Conservation (phyloP, 768 basidiomycete species). For the Coprinellus micaceus region DNA sequence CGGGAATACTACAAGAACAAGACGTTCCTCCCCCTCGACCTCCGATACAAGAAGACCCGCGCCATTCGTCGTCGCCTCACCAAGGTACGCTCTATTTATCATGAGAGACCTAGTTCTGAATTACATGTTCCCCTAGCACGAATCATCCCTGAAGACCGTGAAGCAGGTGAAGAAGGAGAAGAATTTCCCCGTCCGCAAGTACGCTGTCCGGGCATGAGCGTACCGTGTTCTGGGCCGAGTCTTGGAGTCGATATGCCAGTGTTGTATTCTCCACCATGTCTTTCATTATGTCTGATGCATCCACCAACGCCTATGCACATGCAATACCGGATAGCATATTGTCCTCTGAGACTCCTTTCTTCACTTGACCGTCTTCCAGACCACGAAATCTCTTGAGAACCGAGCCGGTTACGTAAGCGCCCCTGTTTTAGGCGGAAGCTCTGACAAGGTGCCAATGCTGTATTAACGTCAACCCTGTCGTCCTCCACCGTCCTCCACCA, state of each 20-base stretch:
- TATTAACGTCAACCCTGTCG: background rate
- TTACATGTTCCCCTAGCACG: constrained; percentile 52
- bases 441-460: background rate
- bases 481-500: background rate
- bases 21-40: constrained; percentile 95
- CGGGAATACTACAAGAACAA: constrained; percentile 98
- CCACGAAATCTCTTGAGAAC: background rate
- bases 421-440: background rate
- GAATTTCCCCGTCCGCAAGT: constrained; percentile 93
- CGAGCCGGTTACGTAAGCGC: constrained; percentile 6
- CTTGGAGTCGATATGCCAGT: constrained; percentile 21
- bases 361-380: background rate
- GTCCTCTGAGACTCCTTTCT: background rate
- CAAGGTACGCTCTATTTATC: constrained; percentile 50
- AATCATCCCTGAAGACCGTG: constrained; percentile 80
- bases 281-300: constrained; percentile 19
- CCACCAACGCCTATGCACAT: constrained; percentile 17
- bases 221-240: constrained; percentile 1
- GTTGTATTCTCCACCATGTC: constrained; percentile 23
- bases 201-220: constrained; percentile 83
- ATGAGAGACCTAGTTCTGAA: background rate
- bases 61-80: constrained; percentile 95
- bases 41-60: constrained; percentile 96
- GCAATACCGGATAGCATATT: constrained; percentile 11
- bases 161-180: constrained; percentile 92